These are phyloP conservation scores for Pichia sp. DNA, from an alignment of 1,139 yeast species.

Conservation along the genomic window DNA sequence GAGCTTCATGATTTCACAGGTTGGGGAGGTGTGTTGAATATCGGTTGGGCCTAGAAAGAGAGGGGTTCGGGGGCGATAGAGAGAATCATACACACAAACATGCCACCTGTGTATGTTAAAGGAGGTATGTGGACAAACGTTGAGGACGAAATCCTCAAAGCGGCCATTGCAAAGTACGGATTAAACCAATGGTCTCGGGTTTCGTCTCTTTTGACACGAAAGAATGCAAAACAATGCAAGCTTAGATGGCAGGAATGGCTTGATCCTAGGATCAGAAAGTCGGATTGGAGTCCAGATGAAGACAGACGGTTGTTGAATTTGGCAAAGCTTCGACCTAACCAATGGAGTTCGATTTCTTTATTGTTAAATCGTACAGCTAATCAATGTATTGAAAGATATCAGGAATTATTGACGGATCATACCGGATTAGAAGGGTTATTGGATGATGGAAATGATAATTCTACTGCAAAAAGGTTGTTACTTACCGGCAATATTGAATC, in stretches of 20 bases:
- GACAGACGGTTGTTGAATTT: constrained; percentile 66
- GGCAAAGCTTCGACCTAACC: constrained; percentile 76
- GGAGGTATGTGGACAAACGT: constrained; percentile 82
- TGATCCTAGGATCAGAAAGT: constrained; percentile 61
- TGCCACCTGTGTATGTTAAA: constrained; percentile 68
- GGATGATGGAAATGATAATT: constrained; percentile 34
- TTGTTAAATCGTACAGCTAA: constrained; percentile 80
- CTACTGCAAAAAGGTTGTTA: constrained; percentile 29
- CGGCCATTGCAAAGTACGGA: constrained; percentile 91
- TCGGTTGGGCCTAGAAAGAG: too few species aligned
- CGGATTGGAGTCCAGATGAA: constrained; percentile 69
- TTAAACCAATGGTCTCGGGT: constrained; percentile 93
- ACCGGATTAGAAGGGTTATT: not conserved
- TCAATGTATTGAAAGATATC: constrained; percentile 84
- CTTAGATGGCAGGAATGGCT: constrained; percentile 91
- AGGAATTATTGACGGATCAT: constrained; percentile 54
- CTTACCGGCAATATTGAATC: constrained; percentile 21
- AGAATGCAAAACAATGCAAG: constrained; percentile 87
- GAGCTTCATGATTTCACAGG: too few species aligned
- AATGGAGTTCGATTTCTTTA: constrained; percentile 88
- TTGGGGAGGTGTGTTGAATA: too few species aligned
- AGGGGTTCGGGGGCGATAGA: too few species aligned
- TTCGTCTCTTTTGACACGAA: constrained; percentile 76
- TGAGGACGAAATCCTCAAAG: constrained; percentile 84
- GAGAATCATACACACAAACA: constrained; percentile 18